Percentiles rank a stretch among this genome's conserved stretches.
These are phyloP conservation scores for Silene conica DNA, from an alignment of 148 eudicot species.

Conservation along the genomic window DNA sequence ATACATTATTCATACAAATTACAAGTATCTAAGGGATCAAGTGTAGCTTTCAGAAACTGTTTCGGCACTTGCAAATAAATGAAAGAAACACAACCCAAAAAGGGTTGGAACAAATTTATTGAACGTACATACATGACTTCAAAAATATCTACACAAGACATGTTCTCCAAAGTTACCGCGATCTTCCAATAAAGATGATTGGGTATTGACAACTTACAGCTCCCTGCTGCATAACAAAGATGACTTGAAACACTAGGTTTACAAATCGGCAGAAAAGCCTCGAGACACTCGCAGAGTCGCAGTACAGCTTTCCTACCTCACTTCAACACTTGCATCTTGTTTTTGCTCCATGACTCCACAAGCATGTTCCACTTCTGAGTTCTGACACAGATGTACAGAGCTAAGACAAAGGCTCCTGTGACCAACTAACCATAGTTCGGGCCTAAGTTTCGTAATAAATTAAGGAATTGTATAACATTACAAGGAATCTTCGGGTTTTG, in stretches of 20 bases:
- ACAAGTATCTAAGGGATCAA: neutral
- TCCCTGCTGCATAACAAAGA: constrained; percentile 9
- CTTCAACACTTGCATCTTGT: neutral
- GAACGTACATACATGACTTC: neutral
- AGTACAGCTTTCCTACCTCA: constrained; percentile 6
- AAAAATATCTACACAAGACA: constrained; percentile 5
- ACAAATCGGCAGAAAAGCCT: constrained; percentile 8
- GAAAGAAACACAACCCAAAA: neutral
- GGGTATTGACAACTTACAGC: constrained; percentile 1
- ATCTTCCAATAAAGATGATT: neutral
- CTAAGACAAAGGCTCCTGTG: neutral
- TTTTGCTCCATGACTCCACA: neutral
- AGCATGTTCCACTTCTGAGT: neutral
- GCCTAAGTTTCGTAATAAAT: no score
- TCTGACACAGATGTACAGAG: neutral
- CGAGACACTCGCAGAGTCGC: no score
- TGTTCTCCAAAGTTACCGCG: constrained; percentile 7
- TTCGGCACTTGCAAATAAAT: neutral
- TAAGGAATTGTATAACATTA: neutral
- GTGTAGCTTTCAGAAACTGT: neutral
- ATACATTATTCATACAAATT: neutral
- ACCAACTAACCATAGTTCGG: neutral
- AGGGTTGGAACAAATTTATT: neutral
- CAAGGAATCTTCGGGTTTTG: neutral
- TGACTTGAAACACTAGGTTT: neutral